Conservation (phyloP, 2,329 filamentous ascomycete genomes). For the Fusarium temperatum region DNA sequence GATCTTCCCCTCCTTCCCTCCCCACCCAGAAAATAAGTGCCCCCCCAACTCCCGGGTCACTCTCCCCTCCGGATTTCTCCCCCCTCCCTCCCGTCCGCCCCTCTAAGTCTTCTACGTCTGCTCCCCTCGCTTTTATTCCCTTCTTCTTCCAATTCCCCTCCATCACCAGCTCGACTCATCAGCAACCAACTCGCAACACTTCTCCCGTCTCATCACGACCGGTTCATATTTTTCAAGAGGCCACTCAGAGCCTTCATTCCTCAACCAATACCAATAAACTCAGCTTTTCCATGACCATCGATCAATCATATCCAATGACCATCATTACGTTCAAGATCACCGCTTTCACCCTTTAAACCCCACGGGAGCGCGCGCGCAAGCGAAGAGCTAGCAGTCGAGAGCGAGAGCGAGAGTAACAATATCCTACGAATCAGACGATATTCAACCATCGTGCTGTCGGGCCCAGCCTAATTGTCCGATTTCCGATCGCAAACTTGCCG, state of each 20-base stretch:
- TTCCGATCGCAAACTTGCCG: constrained; percentile 38
- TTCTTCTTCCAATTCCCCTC: constrained; percentile 37
- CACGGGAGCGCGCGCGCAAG: constrained; percentile 73
- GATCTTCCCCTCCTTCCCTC: constrained; percentile 40
- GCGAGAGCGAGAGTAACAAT: constrained; percentile 46
- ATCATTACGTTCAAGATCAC: constrained; percentile 58
- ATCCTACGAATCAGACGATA: constrained; percentile 56
- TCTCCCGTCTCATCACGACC: constrained; percentile 43
- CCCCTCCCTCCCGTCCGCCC: constrained; percentile 38
- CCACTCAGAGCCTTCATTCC: constrained; percentile 43
- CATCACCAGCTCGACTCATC: constrained; percentile 38
- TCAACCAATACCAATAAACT: constrained; percentile 39
- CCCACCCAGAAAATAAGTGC: constrained; percentile 40
- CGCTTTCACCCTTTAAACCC: constrained; percentile 75
- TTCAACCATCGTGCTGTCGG: constrained; percentile 66
- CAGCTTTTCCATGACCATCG: constrained; percentile 55
- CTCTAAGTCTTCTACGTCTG: constrained; percentile 40
- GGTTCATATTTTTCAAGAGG: constrained; percentile 41
- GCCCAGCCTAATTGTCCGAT: constrained; percentile 41
- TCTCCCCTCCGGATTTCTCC: constrained; percentile 41
- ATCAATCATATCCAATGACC: constrained; percentile 62
- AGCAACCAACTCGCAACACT: constrained; percentile 39
- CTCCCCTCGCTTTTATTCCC: constrained; percentile 44
- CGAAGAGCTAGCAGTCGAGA: constrained; percentile 58
- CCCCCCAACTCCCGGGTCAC: constrained; percentile 38